Evolutionary conservation across 2,329 filamentous ascomycete genomes (phyloP).

Genomic region (Biscogniauxia mediterranea): DNA sequence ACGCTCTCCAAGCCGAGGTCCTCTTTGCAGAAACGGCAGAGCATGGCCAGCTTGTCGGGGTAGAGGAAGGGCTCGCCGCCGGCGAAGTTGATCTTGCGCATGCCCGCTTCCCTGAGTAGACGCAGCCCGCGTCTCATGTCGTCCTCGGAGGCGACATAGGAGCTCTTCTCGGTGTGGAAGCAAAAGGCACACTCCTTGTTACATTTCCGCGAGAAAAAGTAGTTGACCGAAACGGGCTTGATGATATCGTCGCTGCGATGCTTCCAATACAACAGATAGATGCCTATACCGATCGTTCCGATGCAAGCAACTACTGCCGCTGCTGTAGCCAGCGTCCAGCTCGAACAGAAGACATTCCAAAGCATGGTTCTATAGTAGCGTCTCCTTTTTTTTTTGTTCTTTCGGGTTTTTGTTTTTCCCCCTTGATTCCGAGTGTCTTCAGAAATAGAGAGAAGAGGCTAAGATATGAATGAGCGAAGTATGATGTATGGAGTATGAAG

Average conservation of each 20-base stretch:
- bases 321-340: conserved; percentile 1
- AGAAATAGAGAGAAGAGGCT: too few species aligned
- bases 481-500: too few species aligned
- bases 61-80: conserved; percentile 56
- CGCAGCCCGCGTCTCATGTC: conserved; percentile 44
- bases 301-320: not conserved
- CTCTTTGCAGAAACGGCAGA: conserved; percentile 48
- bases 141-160: conserved; percentile 39
- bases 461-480: too few species aligned
- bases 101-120: conserved; percentile 48
- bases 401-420: too few species aligned
- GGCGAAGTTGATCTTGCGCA: conserved; percentile 56
- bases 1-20: conserved; percentile 48
- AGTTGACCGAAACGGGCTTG: conserved; percentile 43
- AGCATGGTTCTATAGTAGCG: conserved; percentile 8
- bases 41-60: conserved; percentile 39
- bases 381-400: not conserved
- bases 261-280: conserved; percentile 3
- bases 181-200: conserved; percentile 53
- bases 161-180: conserved; percentile 54
- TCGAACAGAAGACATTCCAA: not conserved
- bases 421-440: too few species aligned
- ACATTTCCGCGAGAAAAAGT: conserved; percentile 45
- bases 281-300: conserved; percentile 1
- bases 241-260: not conserved